A percentile compares a stretch with the other conserved stretches of the same genome.
Evolutionary conservation across 2,329 filamentous ascomycete species (phyloP).

Genomic region (Ophiosphaerella narmari): DNA sequence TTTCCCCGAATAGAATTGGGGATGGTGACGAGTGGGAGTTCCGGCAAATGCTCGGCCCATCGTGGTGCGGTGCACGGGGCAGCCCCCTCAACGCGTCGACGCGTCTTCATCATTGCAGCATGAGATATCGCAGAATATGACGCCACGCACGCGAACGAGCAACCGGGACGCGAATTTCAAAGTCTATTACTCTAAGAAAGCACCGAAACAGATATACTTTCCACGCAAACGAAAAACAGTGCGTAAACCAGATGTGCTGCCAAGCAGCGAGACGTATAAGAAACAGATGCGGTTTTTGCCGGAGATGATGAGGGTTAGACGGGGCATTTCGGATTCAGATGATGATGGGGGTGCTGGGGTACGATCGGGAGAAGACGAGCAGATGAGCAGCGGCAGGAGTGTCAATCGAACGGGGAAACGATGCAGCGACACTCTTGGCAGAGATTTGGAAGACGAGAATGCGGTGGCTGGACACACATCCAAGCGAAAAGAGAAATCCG

Average conservation of each 20-base stretch:
- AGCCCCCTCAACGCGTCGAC: constrained; percentile 29
- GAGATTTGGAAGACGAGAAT: constrained; percentile 8
- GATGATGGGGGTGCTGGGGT: constrained; percentile 10
- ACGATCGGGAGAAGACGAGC: neutral
- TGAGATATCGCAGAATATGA: constrained; percentile 20
- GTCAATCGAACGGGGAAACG: constrained; percentile 21
- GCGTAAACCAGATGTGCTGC: constrained; percentile 17
- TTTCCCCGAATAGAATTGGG: too few species aligned
- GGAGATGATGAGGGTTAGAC: constrained; percentile 28
- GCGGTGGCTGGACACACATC: constrained; percentile 3
- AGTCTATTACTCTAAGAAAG: constrained; percentile 39
- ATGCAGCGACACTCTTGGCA: constrained; percentile 11
- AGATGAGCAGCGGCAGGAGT: neutral
- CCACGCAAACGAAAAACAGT: constrained; percentile 35
- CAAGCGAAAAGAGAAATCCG: constrained; percentile 27
- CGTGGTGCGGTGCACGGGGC: too few species aligned
- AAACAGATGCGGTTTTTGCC: constrained; percentile 37
- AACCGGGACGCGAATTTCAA: constrained; percentile 32
- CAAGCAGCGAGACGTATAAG: constrained; percentile 22
- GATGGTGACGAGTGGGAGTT: too few species aligned
- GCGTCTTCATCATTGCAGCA: constrained; percentile 13
- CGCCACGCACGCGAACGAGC: constrained; percentile 30
- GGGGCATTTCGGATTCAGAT: constrained; percentile 3
- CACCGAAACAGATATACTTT: constrained; percentile 35
- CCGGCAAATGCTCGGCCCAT: too few species aligned